Conservation (phyloP, 1,284 basidiomycete genomes). For the Trichosporon faecale region DNA sequence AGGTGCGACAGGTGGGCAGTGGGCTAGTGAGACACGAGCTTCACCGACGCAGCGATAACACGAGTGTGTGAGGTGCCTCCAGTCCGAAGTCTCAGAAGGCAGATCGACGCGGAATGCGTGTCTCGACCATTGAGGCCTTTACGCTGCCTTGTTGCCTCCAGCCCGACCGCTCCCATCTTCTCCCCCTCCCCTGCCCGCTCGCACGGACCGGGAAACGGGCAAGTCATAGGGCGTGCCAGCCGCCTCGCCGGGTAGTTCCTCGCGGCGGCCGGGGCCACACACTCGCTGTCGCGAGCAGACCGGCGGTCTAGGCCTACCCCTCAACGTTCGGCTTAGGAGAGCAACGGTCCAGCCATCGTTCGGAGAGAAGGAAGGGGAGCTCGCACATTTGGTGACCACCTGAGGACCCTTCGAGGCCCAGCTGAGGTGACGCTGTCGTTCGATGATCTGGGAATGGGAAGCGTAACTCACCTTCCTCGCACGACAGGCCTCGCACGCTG, state of each 20-base stretch:
- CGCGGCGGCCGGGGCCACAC: too few species aligned
- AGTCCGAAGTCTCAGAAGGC: background rate
- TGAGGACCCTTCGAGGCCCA: background rate
- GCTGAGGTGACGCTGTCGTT: too few species aligned
- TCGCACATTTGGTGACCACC: background rate
- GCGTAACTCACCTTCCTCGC: conserved; percentile 9
- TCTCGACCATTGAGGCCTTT: background rate
- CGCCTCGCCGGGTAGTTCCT: too few species aligned
- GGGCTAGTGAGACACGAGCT: background rate
- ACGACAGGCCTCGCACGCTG: conserved; percentile 13
- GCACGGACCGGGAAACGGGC: background rate
- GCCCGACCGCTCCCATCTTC: too few species aligned
- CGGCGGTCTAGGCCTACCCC: too few species aligned
- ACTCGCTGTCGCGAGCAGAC: too few species aligned
- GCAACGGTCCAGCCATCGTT: background rate
- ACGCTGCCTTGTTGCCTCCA: background rate
- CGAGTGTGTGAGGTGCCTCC: background rate
- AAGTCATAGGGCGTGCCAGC: background rate
- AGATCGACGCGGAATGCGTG: background rate
- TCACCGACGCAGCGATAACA: background rate
- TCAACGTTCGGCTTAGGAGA: too few species aligned
- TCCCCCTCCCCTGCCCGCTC: background rate
- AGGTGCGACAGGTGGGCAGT: background rate
- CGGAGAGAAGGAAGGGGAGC: background rate
- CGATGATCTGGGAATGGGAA: too few species aligned